phyloP scores from a whole-genome alignment of 2,329 filamentous ascomycete genomes.

The Ustilaginoidea virens region DNA sequence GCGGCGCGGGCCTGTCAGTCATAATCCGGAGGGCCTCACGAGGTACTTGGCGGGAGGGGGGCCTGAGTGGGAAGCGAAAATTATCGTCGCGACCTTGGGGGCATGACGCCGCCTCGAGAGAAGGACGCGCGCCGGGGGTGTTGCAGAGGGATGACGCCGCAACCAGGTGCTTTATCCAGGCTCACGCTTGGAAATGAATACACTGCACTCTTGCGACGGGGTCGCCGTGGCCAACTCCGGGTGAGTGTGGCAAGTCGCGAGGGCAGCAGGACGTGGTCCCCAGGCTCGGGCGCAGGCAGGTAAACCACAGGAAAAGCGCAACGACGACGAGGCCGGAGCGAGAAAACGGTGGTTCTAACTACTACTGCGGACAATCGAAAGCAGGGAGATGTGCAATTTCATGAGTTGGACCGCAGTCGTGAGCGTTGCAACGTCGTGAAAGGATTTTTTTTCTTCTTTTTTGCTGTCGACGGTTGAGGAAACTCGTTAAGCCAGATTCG shows the following conservation, averaged over 20 bases:
- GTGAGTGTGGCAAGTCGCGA: too few relatives aligned
- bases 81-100: conserved; percentile 37
- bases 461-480: too few relatives aligned
- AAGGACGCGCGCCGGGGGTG: conserved; percentile 21
- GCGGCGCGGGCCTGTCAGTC: conserved; percentile 41
- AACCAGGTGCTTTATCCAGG: conserved; percentile 2
- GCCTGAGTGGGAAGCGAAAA: conserved; percentile 20
- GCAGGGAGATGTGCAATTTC: too few relatives aligned
- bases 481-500: conserved; percentile 14
- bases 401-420: too few relatives aligned
- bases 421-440: too few relatives aligned
- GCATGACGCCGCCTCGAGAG: conserved; percentile 40
- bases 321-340: too few relatives aligned
- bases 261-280: too few relatives aligned
- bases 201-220: conserved; percentile 1
- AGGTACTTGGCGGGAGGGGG: conserved; percentile 18
- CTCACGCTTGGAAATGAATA: neutral
- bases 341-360: too few relatives aligned
- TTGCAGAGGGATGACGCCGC: conserved; percentile 2
- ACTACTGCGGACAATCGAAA: too few relatives aligned
- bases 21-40: conserved; percentile 40
- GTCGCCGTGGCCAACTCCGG: neutral
- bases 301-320: too few relatives aligned
- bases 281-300: too few relatives aligned
- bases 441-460: too few relatives aligned